Percentiles rank a stretch among this genome's conserved stretches.
Evolutionary conservation across 2,329 filamentous ascomycete genomes (phyloP).

Genomic region (Thelonectria olida): DNA sequence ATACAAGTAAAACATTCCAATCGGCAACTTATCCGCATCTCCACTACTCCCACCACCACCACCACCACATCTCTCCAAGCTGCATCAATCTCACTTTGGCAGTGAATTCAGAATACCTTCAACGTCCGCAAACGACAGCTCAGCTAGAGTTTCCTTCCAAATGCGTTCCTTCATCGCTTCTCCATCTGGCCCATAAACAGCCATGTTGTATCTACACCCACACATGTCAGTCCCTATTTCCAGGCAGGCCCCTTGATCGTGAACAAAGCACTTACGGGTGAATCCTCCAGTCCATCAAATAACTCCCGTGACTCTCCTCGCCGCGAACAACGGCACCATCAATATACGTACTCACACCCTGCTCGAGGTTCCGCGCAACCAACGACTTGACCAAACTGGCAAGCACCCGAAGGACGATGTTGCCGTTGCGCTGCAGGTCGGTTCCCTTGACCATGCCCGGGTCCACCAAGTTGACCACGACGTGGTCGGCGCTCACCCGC

Average conservation of each 20-base stretch:
- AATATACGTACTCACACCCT: constrained; percentile 31
- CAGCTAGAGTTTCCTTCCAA: constrained; percentile 50
- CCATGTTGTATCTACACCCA: constrained; percentile 43
- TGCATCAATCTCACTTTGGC: constrained; percentile 8
- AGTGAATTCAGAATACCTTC: constrained; percentile 27
- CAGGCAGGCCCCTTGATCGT: neutral
- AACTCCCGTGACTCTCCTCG: constrained; percentile 35
- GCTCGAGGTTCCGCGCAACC: constrained; percentile 20
- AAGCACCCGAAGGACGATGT: constrained; percentile 26
- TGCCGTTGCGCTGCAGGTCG: constrained; percentile 46
- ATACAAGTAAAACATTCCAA: neutral
- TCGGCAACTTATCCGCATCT: neutral
- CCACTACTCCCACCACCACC: neutral
- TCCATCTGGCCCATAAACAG: constrained; percentile 47
- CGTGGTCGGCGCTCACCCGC: constrained; percentile 49
- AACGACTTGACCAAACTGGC: constrained; percentile 16
- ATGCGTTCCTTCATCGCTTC: constrained; percentile 45
- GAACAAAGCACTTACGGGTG: constrained; percentile 30
- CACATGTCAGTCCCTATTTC: constrained; percentile 23
- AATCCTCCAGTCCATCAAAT: constrained; percentile 38
- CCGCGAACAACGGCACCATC: constrained; percentile 34
- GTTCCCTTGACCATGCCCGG: constrained; percentile 57
- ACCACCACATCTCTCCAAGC: no score
- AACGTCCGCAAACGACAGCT: constrained; percentile 45
- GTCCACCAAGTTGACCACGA: constrained; percentile 57